These are phyloP conservation scores for Alternaria brassicae DNA, from an alignment of 2,329 filamentous ascomycete genomes.

Conservation along the genomic window DNA sequence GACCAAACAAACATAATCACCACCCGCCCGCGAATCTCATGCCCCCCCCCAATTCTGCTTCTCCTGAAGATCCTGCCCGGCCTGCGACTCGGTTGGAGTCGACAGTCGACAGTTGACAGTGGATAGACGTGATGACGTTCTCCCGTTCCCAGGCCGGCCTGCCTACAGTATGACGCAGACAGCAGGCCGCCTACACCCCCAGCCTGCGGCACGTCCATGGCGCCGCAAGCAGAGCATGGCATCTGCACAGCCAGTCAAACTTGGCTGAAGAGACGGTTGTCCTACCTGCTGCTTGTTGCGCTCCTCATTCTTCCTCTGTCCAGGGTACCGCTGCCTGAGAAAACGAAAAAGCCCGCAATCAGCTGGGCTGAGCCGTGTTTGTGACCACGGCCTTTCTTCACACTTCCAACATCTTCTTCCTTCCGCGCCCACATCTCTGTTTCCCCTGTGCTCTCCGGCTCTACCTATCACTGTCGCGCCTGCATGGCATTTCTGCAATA, in stretches of 20 bases:
- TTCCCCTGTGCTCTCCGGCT: slow-evolving; percentile 9
- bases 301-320: slow-evolving; percentile 2
- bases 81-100: slow-evolving; percentile 3
- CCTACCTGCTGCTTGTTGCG: slow-evolving; percentile 12
- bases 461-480: slow-evolving; percentile 17
- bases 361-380: slow-evolving; percentile 26
- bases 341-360: slow-evolving; percentile 24
- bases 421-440: slow-evolving; percentile 12
- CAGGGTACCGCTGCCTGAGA: slow-evolving; percentile 20
- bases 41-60: not conserved
- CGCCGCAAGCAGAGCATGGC: slow-evolving; percentile 6
- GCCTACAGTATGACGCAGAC: slow-evolving; percentile 18
- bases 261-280: slow-evolving; percentile 9
- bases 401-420: slow-evolving; percentile 6
- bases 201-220: slow-evolving; percentile 11
- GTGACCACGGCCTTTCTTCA: slow-evolving; percentile 15
- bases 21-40: not conserved
- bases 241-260: slow-evolving; percentile 20
- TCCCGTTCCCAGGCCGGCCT: not conserved
- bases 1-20: slow-evolving; percentile 12
- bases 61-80: slow-evolving; percentile 2
- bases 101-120: slow-evolving; percentile 3
- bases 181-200: not conserved
- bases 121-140: slow-evolving; percentile 13
- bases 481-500: slow-evolving; percentile 32